Percentiles rank a stretch among this genome's conserved stretches.
Evolutionary conservation across 306 rosid genomes (phyloP).

Genomic region (Begonia peltatifolia): DNA sequence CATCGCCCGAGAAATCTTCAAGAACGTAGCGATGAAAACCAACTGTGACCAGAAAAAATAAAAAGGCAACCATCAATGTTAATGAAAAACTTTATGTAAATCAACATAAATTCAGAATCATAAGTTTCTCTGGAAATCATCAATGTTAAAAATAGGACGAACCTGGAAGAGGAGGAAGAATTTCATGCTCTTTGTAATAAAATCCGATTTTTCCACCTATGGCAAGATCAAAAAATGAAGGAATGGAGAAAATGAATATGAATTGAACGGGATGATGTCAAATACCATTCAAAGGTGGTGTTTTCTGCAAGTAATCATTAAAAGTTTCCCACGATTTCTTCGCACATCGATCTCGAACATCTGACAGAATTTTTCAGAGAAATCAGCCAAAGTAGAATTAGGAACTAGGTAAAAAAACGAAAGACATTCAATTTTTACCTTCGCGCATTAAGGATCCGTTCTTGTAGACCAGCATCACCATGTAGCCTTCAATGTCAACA

Average conservation of each 20-base stretch:
- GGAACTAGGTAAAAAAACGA: background rate
- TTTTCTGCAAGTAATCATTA: constrained; percentile 47
- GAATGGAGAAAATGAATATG: constrained; percentile 13
- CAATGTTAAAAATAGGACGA: background rate
- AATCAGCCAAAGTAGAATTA: constrained; percentile 3
- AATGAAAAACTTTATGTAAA: too few species aligned
- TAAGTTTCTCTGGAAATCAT: too few species aligned
- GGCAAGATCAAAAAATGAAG: constrained; percentile 10
- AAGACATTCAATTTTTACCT: constrained; percentile 33
- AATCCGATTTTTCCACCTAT: constrained; percentile 84
- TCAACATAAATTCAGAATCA: too few species aligned
- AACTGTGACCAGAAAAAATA: constrained; percentile 17
- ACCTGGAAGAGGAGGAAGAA: constrained; percentile 98
- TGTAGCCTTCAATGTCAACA: constrained; percentile 70
- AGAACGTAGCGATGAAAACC: constrained; percentile 67
- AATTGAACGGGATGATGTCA: constrained; percentile 4
- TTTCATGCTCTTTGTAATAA: constrained; percentile 96
- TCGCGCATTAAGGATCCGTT: constrained; percentile 94
- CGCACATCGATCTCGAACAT: constrained; percentile 57
- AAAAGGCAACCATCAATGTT: too few species aligned
- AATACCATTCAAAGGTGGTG: constrained; percentile 68
- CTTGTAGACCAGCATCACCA: constrained; percentile 95
- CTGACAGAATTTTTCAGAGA: constrained; percentile 24
- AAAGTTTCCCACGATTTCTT: constrained; percentile 74
- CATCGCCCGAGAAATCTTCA: constrained; percentile 48